Evolutionary conservation across 2,329 filamentous ascomycete species (phyloP).

Genomic region (Purpureocillium lavendulum): DNA sequence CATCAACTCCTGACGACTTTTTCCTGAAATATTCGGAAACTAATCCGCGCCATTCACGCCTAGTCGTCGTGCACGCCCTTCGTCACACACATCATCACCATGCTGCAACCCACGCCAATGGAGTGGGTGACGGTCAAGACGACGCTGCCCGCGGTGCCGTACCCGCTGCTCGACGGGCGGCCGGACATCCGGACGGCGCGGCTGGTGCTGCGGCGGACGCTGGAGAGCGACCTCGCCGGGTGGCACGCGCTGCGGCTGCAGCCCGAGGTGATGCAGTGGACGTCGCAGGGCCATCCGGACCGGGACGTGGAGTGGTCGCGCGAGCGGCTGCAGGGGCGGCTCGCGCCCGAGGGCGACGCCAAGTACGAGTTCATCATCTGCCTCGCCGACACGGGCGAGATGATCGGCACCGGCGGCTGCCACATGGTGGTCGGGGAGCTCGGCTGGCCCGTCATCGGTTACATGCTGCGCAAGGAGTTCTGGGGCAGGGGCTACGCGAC

Average conservation of each 20-base stretch:
- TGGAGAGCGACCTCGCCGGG: conserved; percentile 38
- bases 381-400: conserved; percentile 34
- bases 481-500: conserved; percentile 52
- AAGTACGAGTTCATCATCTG: conserved; percentile 51
- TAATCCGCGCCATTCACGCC: no score
- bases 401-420: conserved; percentile 43
- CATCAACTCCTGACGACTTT: no score
- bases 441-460: conserved; percentile 52
- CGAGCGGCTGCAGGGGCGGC: conserved; percentile 26
- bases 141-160: conserved; percentile 32
- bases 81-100: neutral
- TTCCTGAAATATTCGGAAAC: no score
- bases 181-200: conserved; percentile 39
- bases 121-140: conserved; percentile 36
- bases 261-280: conserved; percentile 56
- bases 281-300: conserved; percentile 33
- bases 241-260: conserved; percentile 46
- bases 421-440: conserved; percentile 23
- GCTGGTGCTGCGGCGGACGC: conserved; percentile 44
- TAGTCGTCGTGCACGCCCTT: no score
- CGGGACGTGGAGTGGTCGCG: conserved; percentile 33
- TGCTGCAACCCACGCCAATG: conserved; percentile 8
- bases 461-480: conserved; percentile 41
- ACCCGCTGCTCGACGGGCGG: conserved; percentile 31
- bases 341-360: conserved; percentile 40